These are phyloP conservation scores for Sonneratia caseolaris DNA, from an alignment of 345 rosid species.

Conservation along the genomic window DNA sequence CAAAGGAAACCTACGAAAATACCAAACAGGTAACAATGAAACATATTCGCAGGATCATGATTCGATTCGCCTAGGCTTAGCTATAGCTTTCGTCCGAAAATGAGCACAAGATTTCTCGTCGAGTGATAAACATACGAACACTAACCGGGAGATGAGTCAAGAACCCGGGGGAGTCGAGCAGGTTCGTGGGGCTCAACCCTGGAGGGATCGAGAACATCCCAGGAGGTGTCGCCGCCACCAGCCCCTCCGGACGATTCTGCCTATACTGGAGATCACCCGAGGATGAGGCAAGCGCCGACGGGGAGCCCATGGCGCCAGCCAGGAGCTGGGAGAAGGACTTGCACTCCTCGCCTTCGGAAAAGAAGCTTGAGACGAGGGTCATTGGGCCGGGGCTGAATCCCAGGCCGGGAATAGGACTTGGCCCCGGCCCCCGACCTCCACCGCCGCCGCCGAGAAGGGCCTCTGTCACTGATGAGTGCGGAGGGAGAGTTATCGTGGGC, in stretches of 20 bases:
- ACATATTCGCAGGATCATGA: neutral
- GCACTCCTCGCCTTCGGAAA: slow-evolving; percentile 57
- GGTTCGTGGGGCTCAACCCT: slow-evolving; percentile 40
- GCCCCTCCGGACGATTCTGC: slow-evolving; percentile 37
- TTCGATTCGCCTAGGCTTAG: neutral
- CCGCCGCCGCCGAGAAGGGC: slow-evolving; percentile 21
- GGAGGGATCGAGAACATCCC: slow-evolving; percentile 37
- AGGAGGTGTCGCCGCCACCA: slow-evolving; percentile 36
- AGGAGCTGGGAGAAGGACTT: slow-evolving; percentile 72
- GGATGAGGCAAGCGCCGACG: slow-evolving; percentile 19
- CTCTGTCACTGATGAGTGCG: slow-evolving; percentile 38
- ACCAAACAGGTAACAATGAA: neutral
- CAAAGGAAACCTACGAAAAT: slow-evolving; percentile 39
- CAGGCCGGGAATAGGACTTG: slow-evolving; percentile 9
- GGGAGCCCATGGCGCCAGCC: slow-evolving; percentile 72
- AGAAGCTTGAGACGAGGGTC: slow-evolving; percentile 62
- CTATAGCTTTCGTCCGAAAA: neutral
- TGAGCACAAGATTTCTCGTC: neutral
- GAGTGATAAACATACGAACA: neutral
- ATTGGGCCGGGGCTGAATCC: slow-evolving; percentile 88
- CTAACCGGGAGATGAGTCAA: slow-evolving; percentile 52
- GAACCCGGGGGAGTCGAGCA: slow-evolving; percentile 58
- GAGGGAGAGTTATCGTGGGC: slow-evolving; percentile 55
- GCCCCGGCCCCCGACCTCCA: neutral
- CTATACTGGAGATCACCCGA: slow-evolving; percentile 29